Evolutionary conservation across 306 rosid genomes (phyloP).

Genomic region (Lathyrus aphaca): DNA sequence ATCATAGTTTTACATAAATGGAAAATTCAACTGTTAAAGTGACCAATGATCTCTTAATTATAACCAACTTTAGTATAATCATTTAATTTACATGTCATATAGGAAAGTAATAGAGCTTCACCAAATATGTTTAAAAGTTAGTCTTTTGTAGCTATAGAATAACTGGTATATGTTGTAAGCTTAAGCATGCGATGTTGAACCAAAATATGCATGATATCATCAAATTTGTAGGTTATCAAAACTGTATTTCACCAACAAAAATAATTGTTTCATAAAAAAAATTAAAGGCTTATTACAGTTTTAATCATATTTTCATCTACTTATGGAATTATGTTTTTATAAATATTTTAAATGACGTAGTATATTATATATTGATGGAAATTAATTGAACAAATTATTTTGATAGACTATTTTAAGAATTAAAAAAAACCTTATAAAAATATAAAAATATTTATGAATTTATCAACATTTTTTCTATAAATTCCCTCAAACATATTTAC

Average conservation of each 20-base stretch:
- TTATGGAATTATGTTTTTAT: too few species aligned
- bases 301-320: too few species aligned
- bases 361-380: too few species aligned
- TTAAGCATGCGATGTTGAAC: constrained; percentile 9
- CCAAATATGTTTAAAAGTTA: background rate
- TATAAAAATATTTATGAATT: too few species aligned
- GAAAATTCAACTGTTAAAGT: constrained; percentile 35
- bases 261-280: background rate
- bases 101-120: constrained; percentile 28
- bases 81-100: constrained; percentile 10
- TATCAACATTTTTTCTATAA: too few species aligned
- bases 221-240: background rate
- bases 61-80: constrained; percentile 30
- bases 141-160: constrained; percentile 20
- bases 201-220: constrained; percentile 2
- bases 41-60: constrained; percentile 32
- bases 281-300: background rate
- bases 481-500: too few species aligned
- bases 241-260: background rate
- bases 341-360: too few species aligned
- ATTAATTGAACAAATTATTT: too few species aligned
- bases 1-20: constrained; percentile 13
- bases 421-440: too few species aligned
- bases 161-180: constrained; percentile 13
- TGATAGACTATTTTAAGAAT: too few species aligned